Evolutionary conservation across 2,329 filamentous ascomycete species (phyloP), one percentile per base, ranked within the genome.

Genomic region (Arachnomyces sp.): DNA sequence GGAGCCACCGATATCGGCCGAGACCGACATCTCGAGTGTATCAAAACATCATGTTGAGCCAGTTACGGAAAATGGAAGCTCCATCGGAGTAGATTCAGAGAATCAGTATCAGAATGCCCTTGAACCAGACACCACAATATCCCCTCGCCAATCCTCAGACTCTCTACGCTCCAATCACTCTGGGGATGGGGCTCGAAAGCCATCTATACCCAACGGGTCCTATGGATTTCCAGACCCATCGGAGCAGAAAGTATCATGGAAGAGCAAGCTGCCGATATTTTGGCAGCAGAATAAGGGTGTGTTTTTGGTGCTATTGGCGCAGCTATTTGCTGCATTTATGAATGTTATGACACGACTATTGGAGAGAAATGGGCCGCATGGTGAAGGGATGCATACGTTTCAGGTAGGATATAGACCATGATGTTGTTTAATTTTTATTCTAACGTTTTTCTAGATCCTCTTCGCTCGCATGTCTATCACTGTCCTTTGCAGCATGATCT

Each of bases 261-360:
- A 47, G 33, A 50, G 42, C 20, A 55, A 46, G 32, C 43, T 54
- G 49, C 53, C 11, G 30, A 35, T 42, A 2, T 40, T 56, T 38
- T 87, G 82, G 81, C 47, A 62, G 3, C 65, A 68, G 39, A 88
- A 92, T 53, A 81, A 82, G 49, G 84, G 84, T 2, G 73, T 89
- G 14, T 67, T 82, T 15, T 68, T 88, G 33, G 84, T 94, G 32
- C 68, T 88, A 13, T 45, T 81, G 2, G 76, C 86, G 0, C 87
- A 94, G 60, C 67, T 92, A 28, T 94, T 94, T 51, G 86, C 82
- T 2, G 80, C 82, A 0, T 63, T 84, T 38, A 94, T 94, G 89
- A 93, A 92, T 58, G 76, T 93, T 7, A 79, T 79, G 31, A 84
- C 86, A 0, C 73, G 87, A 14, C 60, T 90, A 8, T 67, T 94